Base-by-base conservation (phyloP, 331 rosid species). In the Quercus phellos region DNA sequence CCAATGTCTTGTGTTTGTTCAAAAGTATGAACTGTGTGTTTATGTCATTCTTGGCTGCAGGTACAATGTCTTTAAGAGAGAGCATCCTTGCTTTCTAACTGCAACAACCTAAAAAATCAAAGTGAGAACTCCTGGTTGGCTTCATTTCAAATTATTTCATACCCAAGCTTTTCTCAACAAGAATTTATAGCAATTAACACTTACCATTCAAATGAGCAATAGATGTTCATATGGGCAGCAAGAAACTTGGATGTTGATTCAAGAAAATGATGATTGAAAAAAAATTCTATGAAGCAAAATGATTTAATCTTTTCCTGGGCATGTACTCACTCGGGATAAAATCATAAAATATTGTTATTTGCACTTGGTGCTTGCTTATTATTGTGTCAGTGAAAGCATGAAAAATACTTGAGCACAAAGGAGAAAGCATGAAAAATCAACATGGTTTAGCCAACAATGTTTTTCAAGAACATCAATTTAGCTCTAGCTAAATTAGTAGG, bases 31-130 rank as follows among this genome's bases (percentile, higher is more conserved):
- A 94, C 43, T 80, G 82, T 5, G 90, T 76, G 74, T 89, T 83
- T 19, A 92, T 90, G 90, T 92, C 92, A 92, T 91, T 94, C 85
- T 86, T 88, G 38, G 96, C 96, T 16, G 97, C 92, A 34, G 96
- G 91, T 55, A 89, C 89, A 51, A 90, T 82, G 79, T 91, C 94
- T 77, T 87, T 87, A 55, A 91, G 88, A 54, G 73, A 68, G 61
- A 68, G 51, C 90, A 88, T 88, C 68, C 64, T 58, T 56, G 43
- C 64, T 42, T 59, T 43, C 27, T 53, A 4, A 19, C 79, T 74
- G 79, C 78, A 54, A 54, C 11, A 56, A 54, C 56, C 51, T 21
- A 59, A 78, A 50, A 50, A 21, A 55, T 19, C 30, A 8, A 58
- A 10, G 12, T 21, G 16, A 21, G 0, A 58, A 22, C 29, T 5